Evolutionary conservation across 73 alveolate species (phyloP), one percentile per base, ranked within the genome.

Genomic region (Effrenium voratum): DNA sequence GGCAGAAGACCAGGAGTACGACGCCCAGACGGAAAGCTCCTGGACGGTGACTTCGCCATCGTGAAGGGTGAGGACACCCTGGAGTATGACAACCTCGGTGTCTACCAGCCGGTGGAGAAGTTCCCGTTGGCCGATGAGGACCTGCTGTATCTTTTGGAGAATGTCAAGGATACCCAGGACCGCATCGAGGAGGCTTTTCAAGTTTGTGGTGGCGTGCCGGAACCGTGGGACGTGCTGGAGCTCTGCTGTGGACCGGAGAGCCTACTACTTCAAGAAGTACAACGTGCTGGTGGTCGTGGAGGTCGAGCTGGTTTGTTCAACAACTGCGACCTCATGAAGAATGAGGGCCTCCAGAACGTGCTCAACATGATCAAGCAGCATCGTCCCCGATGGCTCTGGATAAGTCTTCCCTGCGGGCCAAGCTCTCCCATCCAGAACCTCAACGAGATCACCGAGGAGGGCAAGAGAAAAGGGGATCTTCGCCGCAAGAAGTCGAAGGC

Each of bases 381-480:
- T 4, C 30, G 46, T 5, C 81, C 81, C 44, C 26, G 22, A 46
- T 70, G 81, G 81, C 26, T 70, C 46, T 70, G 81, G 81, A 46
- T 70, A 34, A 6, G 47, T 19, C 34, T 32, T n/a, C 81, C 81
- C 44, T 70, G 81, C 36, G 81, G 81, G 4, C n/a, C 81, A 4
- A 32, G 24, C 81, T 32, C 47, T 19, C 63, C 63, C 63, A 52
- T 52, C 19, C 63, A 52, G 19, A 70, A 34, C 47, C 22, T 70
- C n/a, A 70, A 70, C 46, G 81, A 70, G 81, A 5, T 70, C 24
- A 32, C 81, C 44, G 81, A 70, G 34, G 81, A 70, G 44, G 81
- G 47, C 44, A 5, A 46, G 46, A 32, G 55, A 36, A 36, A 16
- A 16, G 40, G 84, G 12, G 10, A 3, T 50, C 3, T 32, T 32